Conservation (phyloP, 257 asterid genomes). For the Fraxinus excelsior region DNA sequence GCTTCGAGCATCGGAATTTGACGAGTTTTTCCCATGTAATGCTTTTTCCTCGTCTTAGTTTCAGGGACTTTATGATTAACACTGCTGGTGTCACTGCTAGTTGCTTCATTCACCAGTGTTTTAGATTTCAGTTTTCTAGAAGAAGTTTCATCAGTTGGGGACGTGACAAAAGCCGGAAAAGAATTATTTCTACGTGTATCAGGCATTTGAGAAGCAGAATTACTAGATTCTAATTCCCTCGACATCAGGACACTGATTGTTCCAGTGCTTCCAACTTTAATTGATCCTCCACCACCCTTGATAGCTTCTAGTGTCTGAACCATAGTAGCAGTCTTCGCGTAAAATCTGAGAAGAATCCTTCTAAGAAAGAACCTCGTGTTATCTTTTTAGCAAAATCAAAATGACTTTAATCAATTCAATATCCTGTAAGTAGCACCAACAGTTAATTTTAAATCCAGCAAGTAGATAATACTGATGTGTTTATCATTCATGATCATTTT, state of each 20-base stretch:
- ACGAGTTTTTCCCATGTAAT: slow-evolving; percentile 39
- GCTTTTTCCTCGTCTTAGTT: slow-evolving; percentile 40
- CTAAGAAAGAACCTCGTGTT: not conserved
- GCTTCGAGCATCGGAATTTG: slow-evolving; percentile 66
- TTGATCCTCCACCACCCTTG: slow-evolving; percentile 78
- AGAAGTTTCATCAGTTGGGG: slow-evolving; percentile 31
- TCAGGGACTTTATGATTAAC: slow-evolving; percentile 33
- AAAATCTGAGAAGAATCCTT: slow-evolving; percentile 3
- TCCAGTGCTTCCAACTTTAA: slow-evolving; percentile 83
- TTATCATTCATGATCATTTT: not conserved
- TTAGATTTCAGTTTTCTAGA: slow-evolving; percentile 39
- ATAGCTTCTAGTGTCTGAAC: slow-evolving; percentile 68
- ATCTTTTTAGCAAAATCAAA: slow-evolving; percentile 11
- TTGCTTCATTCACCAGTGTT: slow-evolving; percentile 43
- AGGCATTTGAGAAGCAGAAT: slow-evolving; percentile 39
- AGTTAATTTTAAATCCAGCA: slow-evolving; percentile 10
- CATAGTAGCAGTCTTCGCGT: slow-evolving; percentile 36
- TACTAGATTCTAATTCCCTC: slow-evolving; percentile 59
- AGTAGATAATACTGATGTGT: not conserved
- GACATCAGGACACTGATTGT: slow-evolving; percentile 81
- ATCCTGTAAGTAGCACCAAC: slow-evolving; percentile 7
- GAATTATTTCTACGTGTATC: not conserved
- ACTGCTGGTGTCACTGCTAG: slow-evolving; percentile 44
- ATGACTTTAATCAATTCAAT: not conserved
- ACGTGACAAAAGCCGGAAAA: slow-evolving; percentile 19